phyloP scores from a whole-genome alignment of 73 alveolate genomes.

The Paraurostyla sp. region DNA sequence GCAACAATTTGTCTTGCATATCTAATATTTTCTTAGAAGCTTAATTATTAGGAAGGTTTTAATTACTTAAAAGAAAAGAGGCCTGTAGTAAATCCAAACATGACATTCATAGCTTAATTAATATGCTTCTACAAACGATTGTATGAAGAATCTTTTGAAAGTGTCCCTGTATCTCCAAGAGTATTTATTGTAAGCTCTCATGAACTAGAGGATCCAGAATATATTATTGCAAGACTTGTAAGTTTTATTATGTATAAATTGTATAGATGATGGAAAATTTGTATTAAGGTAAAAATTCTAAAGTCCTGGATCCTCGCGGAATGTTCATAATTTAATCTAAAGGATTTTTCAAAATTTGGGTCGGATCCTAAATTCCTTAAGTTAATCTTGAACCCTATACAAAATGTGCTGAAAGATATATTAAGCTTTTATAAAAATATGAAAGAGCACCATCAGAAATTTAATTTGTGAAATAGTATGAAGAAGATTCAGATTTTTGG shows the following conservation, averaged over 20 bases:
- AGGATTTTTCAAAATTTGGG: slow-evolving; percentile 63
- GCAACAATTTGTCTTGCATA: slow-evolving; percentile 92
- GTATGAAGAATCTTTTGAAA: slow-evolving; percentile 69
- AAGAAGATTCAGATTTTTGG: slow-evolving; percentile 77
- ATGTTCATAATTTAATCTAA: slow-evolving; percentile 78
- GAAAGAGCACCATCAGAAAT: slow-evolving; percentile 75
- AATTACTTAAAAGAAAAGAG: slow-evolving; percentile 79
- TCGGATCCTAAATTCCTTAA: slow-evolving; percentile 73
- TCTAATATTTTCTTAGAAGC: slow-evolving; percentile 66
- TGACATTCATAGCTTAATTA: slow-evolving; percentile 84
- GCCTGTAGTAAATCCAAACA: slow-evolving; percentile 90
- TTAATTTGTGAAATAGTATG: slow-evolving; percentile 60
- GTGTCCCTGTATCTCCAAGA: slow-evolving; percentile 84
- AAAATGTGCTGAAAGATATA: slow-evolving; percentile 64
- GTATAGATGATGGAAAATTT: slow-evolving; percentile 73
- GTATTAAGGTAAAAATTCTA: slow-evolving; percentile 67
- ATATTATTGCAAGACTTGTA: slow-evolving; percentile 77
- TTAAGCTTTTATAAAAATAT: slow-evolving; percentile 33
- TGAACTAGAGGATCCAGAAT: slow-evolving; percentile 77
- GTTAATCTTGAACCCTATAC: slow-evolving; percentile 66
- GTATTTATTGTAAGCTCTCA: slow-evolving; percentile 88
- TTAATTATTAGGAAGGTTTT: slow-evolving; percentile 78
- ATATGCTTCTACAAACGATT: slow-evolving; percentile 84
- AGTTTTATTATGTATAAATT: background rate
- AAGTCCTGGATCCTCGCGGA: slow-evolving; percentile 85